Percentiles rank a stretch among this genome's conserved stretches.
These are phyloP conservation scores for Talaromyces sp. DNA, from an alignment of 2,329 filamentous ascomycete species.

Conservation along the genomic window DNA sequence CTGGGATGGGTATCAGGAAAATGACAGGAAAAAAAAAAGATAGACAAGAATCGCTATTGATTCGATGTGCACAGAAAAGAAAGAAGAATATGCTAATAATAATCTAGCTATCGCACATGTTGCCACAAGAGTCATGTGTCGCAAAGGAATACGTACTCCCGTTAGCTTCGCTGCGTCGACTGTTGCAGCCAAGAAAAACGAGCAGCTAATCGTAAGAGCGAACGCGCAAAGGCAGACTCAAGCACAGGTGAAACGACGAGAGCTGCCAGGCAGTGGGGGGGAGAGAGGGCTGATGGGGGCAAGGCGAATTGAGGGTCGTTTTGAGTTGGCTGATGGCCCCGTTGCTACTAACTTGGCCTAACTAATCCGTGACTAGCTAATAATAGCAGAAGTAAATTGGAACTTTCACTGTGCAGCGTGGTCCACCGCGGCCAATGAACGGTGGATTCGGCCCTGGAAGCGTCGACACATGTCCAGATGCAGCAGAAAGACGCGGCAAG, in stretches of 20 bases:
- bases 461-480: neutral
- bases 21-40: neutral
- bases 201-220: neutral
- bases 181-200: neutral
- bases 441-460: neutral
- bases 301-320: neutral
- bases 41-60: neutral
- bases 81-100: neutral
- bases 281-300: neutral
- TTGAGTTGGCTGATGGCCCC: neutral
- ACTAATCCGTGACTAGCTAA: neutral
- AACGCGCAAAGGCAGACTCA: neutral
- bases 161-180: neutral
- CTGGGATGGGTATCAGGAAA: neutral
- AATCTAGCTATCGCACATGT: neutral
- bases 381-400: neutral
- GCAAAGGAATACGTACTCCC: neutral
- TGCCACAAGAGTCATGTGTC: neutral
- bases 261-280: neutral
- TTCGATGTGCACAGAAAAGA: neutral
- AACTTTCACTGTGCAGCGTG: neutral
- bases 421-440: neutral
- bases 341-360: neutral
- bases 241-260: neutral
- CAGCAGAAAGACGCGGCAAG: neutral